phyloP scores from a whole-genome alignment of 1,284 basidiomycete species.

The Ganoderma sp. region DNA sequence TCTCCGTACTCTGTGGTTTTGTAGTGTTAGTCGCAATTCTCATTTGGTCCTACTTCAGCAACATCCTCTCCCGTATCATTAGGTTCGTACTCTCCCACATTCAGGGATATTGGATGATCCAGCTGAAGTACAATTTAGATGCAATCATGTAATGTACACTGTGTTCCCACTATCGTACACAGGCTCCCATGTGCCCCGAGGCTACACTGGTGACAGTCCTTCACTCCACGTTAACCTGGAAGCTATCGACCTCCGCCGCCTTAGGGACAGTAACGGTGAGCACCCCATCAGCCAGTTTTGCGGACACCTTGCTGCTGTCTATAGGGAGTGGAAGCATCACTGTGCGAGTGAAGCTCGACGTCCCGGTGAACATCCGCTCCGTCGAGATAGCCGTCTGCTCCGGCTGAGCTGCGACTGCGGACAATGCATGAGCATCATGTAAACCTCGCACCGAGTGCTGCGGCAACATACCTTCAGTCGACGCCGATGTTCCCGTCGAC shows the following conservation, averaged over 20 bases:
- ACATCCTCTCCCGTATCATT: neutral
- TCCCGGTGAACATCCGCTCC: slow-evolving; percentile 63
- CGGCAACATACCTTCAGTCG: slow-evolving; percentile 38
- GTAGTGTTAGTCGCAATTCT: too few relatives aligned
- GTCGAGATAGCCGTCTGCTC: slow-evolving; percentile 54
- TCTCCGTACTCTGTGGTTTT: neutral
- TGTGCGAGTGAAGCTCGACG: slow-evolving; percentile 66
- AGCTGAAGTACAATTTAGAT: neutral
- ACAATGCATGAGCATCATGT: slow-evolving; percentile 10
- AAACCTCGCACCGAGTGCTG: neutral
- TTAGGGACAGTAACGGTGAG: slow-evolving; percentile 68
- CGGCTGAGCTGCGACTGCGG: slow-evolving; percentile 39
- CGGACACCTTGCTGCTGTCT: slow-evolving; percentile 61
- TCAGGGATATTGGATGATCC: neutral
- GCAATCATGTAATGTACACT: slow-evolving; percentile 25
- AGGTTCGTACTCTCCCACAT: neutral
- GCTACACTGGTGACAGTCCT: neutral
- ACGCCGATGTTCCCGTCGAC: slow-evolving; percentile 26
- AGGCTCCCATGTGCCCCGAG: neutral
- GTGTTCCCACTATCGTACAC: slow-evolving; percentile 19
- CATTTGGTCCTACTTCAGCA: neutral
- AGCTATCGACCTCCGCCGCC: slow-evolving; percentile 59
- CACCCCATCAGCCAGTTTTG: slow-evolving; percentile 72
- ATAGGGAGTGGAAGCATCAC: slow-evolving; percentile 72
- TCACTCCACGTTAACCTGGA: slow-evolving; percentile 45